Percentiles rank a stretch among this genome's conserved stretches.
These are phyloP conservation scores for Colletotrichum sublineola DNA, from an alignment of 2,329 filamentous ascomycete species.

Conservation along the genomic window DNA sequence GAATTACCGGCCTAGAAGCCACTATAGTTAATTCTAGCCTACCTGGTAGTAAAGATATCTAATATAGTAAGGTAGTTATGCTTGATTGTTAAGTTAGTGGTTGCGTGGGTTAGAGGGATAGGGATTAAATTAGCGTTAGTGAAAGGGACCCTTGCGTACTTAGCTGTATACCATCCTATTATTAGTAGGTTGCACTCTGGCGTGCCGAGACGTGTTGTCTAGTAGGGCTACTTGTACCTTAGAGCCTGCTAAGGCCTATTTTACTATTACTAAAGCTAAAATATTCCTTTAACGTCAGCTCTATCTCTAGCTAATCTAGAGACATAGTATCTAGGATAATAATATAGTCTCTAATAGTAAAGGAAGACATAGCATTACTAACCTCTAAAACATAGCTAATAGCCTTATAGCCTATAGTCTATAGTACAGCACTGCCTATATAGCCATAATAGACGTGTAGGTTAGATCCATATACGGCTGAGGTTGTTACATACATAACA, in stretches of 20 bases:
- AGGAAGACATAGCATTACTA: constrained; percentile 50
- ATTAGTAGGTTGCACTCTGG: not conserved
- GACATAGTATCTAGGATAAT: constrained; percentile 49
- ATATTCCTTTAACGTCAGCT: not conserved
- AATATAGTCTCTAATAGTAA: constrained; percentile 55
- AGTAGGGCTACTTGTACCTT: constrained; percentile 13
- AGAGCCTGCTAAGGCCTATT: constrained; percentile 15
- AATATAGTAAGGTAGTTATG: constrained; percentile 67
- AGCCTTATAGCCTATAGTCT: too few species aligned
- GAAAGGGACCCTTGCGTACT: constrained; percentile 74
- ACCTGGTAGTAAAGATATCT: constrained; percentile 63
- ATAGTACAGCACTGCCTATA: too few species aligned
- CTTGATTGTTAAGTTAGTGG: constrained; percentile 67
- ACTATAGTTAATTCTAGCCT: constrained; percentile 68
- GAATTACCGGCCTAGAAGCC: constrained; percentile 71
- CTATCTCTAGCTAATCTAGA: not conserved
- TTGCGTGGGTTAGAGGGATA: constrained; percentile 56
- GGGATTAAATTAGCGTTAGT: constrained; percentile 75
- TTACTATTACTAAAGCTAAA: constrained; percentile 13
- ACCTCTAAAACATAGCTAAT: constrained; percentile 39
- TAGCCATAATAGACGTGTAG: too few species aligned
- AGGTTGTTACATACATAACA: constrained; percentile 50
- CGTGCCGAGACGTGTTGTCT: not conserved
- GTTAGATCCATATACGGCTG: constrained; percentile 45
- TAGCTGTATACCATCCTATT: constrained; percentile 41